phyloP scores from a whole-genome alignment of 257 asterid genomes.

The Rhazya stricta region DNA sequence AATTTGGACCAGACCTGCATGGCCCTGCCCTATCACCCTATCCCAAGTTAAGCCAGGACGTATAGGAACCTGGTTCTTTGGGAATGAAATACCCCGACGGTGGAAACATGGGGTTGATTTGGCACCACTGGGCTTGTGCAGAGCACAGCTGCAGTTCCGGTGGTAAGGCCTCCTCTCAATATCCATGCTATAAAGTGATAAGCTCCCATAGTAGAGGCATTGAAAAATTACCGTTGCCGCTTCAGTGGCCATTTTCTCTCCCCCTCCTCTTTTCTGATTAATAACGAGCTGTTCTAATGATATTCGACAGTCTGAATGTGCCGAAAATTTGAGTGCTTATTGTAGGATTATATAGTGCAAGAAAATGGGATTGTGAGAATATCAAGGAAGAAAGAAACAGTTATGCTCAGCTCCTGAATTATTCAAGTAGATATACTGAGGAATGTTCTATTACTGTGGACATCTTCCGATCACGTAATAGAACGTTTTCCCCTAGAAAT shows the following conservation, averaged over 20 bases:
- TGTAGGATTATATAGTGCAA: neutral
- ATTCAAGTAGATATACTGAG: no score
- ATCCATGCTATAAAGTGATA: slow-evolving; percentile 13
- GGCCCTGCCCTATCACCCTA: no score
- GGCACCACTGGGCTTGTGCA: slow-evolving; percentile 15
- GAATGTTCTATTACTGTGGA: no score
- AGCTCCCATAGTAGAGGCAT: slow-evolving; percentile 20
- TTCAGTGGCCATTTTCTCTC: slow-evolving; percentile 13
- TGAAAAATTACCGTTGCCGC: slow-evolving; percentile 8
- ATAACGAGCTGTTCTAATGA: no score
- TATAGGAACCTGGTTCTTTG: slow-evolving; percentile 1
- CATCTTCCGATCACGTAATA: no score
- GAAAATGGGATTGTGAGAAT: neutral
- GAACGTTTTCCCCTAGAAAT: neutral
- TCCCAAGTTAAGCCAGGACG: no score
- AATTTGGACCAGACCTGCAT: no score
- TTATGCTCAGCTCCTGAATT: neutral
- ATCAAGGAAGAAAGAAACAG: neutral
- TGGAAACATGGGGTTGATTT: slow-evolving; percentile 3
- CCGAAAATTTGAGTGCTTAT: no score
- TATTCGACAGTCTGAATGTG: no score
- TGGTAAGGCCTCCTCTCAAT: slow-evolving; percentile 28
- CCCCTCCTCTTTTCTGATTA: neutral
- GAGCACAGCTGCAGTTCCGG: slow-evolving; percentile 25
- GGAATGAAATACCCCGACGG: slow-evolving; percentile 10